Percentiles rank a stretch among this genome's conserved stretches.
phyloP scores from a whole-genome alignment of 129 eudicot genomes.

The Ambrosia trifida region DNA sequence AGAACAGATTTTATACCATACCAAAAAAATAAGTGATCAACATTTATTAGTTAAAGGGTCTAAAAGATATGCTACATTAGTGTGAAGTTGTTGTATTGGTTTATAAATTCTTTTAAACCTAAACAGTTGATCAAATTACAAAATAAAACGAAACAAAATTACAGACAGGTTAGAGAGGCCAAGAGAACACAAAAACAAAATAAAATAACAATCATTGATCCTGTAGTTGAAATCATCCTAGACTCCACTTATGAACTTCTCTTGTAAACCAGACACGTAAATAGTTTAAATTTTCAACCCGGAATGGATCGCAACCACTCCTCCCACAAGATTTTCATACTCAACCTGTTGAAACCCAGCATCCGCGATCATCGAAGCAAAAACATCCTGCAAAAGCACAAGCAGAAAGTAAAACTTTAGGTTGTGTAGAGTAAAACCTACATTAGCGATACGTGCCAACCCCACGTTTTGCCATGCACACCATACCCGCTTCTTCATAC shows the following conservation, averaged over 20 bases:
- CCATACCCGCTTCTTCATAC: no score
- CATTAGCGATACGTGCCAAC: neutral
- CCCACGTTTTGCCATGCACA: no score
- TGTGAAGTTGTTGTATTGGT: neutral
- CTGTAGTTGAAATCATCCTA: neutral
- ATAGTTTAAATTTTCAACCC: conserved; percentile 58
- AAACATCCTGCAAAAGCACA: conserved; percentile 48
- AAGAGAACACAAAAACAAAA: neutral
- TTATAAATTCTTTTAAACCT: neutral
- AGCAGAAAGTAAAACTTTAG: neutral
- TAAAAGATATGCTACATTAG: no score
- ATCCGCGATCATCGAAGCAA: conserved; percentile 86
- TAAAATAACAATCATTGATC: neutral
- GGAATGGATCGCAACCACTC: conserved; percentile 93
- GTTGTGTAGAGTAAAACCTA: neutral
- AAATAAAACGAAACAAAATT: neutral
- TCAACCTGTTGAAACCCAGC: conserved; percentile 95
- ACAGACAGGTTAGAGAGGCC: neutral
- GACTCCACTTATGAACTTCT: neutral
- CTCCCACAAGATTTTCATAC: conserved; percentile 94
- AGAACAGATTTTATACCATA: no score
- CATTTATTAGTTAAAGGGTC: no score
- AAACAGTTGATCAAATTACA: neutral
- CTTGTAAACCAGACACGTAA: neutral
- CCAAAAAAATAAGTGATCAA: no score